A percentile compares a stretch with the other conserved stretches of the same genome.
phyloP scores from a whole-genome alignment of 768 basidiomycete genomes.

The Asterophora lycoperdoides region DNA sequence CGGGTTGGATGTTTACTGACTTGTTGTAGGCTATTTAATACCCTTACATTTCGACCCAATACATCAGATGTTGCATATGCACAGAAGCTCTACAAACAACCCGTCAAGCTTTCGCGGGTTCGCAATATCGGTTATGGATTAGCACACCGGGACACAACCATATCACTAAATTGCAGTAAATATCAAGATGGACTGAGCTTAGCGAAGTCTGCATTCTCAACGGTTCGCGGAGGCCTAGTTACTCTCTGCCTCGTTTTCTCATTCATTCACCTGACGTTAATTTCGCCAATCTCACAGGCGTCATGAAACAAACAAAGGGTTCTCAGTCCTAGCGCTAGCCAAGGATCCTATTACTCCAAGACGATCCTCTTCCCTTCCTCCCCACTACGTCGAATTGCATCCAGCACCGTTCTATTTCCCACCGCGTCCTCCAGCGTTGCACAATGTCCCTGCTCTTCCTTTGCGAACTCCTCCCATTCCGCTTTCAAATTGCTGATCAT shows the following conservation, averaged over 20 bases:
- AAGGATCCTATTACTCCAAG: neutral
- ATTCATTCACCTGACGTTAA: too few species aligned
- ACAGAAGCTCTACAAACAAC: neutral
- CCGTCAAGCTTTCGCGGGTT: too few species aligned
- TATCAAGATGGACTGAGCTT: too few species aligned
- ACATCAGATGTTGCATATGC: neutral
- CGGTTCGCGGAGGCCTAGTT: too few species aligned
- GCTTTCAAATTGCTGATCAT: slow-evolving; percentile 5
- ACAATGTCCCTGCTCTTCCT: slow-evolving; percentile 18
- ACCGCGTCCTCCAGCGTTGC: slow-evolving; percentile 28
- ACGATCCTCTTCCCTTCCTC: slow-evolving; percentile 23
- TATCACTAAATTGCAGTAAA: too few species aligned
- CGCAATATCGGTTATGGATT: too few species aligned
- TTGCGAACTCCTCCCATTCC: slow-evolving; percentile 23
- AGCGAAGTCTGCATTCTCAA: too few species aligned
- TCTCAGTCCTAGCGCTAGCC: too few species aligned
- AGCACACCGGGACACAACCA: too few species aligned
- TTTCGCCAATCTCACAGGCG: too few species aligned
- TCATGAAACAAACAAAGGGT: too few species aligned
- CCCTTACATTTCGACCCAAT: neutral
- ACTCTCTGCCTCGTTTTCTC: too few species aligned
- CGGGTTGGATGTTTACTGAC: neutral
- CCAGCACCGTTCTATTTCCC: slow-evolving; percentile 16
- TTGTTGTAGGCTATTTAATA: slow-evolving; percentile 16
- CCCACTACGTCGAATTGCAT: slow-evolving; percentile 22